Percentiles rank a stretch among this genome's conserved stretches.
These are phyloP conservation scores for Thalassiosira sp. DNA, from an alignment of 352 stramenopile genomes.

Conservation along the genomic window DNA sequence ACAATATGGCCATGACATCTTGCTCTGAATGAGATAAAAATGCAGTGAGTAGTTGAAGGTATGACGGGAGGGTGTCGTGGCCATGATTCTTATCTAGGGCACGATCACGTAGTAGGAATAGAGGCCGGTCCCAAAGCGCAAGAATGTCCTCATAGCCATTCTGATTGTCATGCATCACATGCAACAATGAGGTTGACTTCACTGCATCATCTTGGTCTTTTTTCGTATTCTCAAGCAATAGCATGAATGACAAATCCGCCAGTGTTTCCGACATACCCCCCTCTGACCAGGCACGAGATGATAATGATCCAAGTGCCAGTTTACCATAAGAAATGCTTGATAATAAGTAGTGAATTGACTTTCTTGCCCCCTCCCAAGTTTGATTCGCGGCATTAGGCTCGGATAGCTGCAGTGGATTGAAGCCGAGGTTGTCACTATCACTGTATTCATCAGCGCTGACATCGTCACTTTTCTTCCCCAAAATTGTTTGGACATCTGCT, in stretches of 20 bases:
- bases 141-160: conserved; percentile 31
- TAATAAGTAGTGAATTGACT: conserved; percentile 51
- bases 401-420: conserved; percentile 53
- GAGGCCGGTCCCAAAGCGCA: conserved; percentile 52
- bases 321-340: conserved; percentile 55
- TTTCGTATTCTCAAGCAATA: conserved; percentile 53
- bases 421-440: conserved; percentile 7
- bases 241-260: conserved; percentile 56
- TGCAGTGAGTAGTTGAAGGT: conserved; percentile 47
- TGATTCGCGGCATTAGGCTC: conserved; percentile 32
- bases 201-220: conserved; percentile 6
- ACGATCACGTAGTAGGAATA: conserved; percentile 70
- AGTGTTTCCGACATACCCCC: conserved; percentile 42
- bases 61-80: conserved; percentile 42
- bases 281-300: conserved; percentile 39
- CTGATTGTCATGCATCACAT: conserved; percentile 15
- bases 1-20: conserved; percentile 39
- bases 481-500: conserved; percentile 14
- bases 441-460: conserved; percentile 27
- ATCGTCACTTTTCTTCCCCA: conserved; percentile 21
- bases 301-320: conserved; percentile 44
- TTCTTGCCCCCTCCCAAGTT: conserved; percentile 39
- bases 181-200: conserved; percentile 25
- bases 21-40: conserved; percentile 48
- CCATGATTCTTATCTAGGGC: conserved; percentile 39